These are phyloP conservation scores for Neocallimastix lanati DNA, from an alignment of 192 early-diverging fungal genomes.

Conservation along the genomic window DNA sequence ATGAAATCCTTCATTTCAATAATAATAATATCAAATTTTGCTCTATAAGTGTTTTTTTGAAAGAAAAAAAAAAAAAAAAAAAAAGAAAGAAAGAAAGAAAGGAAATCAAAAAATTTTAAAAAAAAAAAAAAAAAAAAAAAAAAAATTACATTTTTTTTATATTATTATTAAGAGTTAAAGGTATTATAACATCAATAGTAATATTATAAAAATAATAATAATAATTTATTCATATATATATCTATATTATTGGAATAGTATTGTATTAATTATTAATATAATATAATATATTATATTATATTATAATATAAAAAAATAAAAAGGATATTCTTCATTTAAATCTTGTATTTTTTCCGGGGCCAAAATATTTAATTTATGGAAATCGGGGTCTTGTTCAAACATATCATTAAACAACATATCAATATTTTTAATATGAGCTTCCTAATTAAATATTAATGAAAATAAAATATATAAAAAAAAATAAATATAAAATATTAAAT, in stretches of 20 bases:
- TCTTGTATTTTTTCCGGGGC: slow-evolving; percentile 19
- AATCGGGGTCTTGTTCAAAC: slow-evolving; percentile 35
- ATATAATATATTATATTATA: neutral
- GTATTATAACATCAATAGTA: no score
- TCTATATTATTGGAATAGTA: no score
- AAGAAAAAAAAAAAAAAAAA: neutral
- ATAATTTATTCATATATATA: no score
- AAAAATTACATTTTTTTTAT: no score
- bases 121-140: no score
- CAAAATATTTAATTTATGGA: slow-evolving; percentile 16
- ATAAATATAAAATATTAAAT: neutral
- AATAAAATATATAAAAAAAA: neutral
- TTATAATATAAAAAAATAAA: neutral
- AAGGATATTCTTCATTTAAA: slow-evolving; percentile 23
- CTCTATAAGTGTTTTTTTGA: slow-evolving; percentile 2
- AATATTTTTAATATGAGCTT: slow-evolving; percentile 27
- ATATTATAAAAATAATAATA: no score
- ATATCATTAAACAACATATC: slow-evolving; percentile 30
- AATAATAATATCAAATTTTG: slow-evolving; percentile 34
- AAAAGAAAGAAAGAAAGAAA: no score
- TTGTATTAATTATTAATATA: no score
- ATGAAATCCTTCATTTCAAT: slow-evolving; percentile 27
- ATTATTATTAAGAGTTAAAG: no score
- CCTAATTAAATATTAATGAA: slow-evolving; percentile 3
- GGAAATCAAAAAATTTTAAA: no score